Percentiles rank a stretch among this genome's conserved stretches.
These are phyloP conservation scores for Aspergillus floridensis DNA, from an alignment of 2,329 filamentous ascomycete species.

Conservation along the genomic window DNA sequence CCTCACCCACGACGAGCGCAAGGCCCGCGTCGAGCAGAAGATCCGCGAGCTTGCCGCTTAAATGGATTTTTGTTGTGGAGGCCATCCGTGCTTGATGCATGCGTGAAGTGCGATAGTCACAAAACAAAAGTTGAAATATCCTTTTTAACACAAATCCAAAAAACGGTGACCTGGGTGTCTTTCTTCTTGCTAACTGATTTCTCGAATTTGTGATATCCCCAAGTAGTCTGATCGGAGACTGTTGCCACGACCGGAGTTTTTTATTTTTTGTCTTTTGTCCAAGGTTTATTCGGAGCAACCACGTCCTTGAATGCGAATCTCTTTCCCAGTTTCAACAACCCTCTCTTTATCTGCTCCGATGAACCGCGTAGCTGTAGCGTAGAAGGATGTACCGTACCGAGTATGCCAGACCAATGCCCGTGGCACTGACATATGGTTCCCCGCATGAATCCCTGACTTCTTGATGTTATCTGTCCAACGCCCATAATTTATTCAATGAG, in stretches of 20 bases:
- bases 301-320: background rate
- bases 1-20: constrained; percentile 79
- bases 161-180: constrained; percentile 24
- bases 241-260: constrained; percentile 24
- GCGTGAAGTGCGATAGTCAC: constrained; percentile 25
- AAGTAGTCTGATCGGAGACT: constrained; percentile 17
- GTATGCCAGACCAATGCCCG: too few relatives aligned
- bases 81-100: constrained; percentile 23
- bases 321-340: background rate
- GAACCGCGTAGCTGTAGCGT: constrained; percentile 1
- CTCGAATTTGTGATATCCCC: constrained; percentile 26
- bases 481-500: too few relatives aligned
- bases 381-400: too few relatives aligned
- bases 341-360: background rate
- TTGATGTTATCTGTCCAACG: too few relatives aligned
- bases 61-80: constrained; percentile 20
- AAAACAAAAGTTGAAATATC: constrained; percentile 20
- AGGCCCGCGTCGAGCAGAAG: constrained; percentile 80
- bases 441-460: too few relatives aligned
- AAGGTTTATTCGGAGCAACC: constrained; percentile 10
- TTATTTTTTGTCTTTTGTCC: constrained; percentile 18
- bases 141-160: constrained; percentile 21
- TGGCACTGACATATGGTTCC: too few relatives aligned
- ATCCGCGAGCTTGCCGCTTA: constrained; percentile 70
- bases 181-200: constrained; percentile 21